Evolutionary conservation across 331 rosid species (phyloP).

Genomic region (Malus hybrid): DNA sequence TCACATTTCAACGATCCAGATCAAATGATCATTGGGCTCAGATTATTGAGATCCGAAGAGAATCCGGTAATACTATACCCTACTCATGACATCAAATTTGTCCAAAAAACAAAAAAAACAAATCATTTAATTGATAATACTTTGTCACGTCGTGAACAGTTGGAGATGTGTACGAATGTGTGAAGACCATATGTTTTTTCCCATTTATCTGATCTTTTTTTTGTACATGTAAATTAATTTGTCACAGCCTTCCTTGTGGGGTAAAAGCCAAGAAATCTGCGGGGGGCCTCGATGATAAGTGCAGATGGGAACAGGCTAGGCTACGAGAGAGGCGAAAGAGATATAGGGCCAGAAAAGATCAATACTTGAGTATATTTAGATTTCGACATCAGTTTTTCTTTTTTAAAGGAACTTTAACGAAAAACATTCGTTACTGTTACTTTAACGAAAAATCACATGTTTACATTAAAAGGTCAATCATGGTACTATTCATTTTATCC

Average conservation of each 20-base stretch:
- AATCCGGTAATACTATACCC: accelerated
- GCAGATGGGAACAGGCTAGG: neutral
- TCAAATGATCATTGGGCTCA: accelerated
- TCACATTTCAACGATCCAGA: accelerated
- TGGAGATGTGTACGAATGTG: neutral
- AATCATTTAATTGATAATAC: too few species aligned
- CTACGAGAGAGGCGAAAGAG: neutral
- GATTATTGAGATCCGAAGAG: too few species aligned
- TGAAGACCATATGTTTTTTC: neutral
- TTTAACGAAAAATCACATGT: too few species aligned
- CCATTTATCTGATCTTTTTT: neutral
- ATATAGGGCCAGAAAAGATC: slow-evolving; percentile 10
- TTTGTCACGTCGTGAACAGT: neutral
- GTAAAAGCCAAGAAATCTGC: neutral
- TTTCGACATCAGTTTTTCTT: slow-evolving; percentile 23
- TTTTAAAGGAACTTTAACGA: too few species aligned
- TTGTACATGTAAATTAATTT: neutral
- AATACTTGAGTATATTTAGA: neutral
- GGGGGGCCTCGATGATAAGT: neutral
- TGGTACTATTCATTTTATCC: too few species aligned
- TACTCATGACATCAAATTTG: too few species aligned
- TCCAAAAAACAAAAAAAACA: too few species aligned
- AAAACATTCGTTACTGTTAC: too few species aligned
- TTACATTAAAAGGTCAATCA: too few species aligned
- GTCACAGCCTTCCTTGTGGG: neutral